Evolutionary conservation across 192 early-diverging fungal genomes (phyloP), one percentile per base, ranked within the genome.

Genomic region (Coemansia reversa): DNA sequence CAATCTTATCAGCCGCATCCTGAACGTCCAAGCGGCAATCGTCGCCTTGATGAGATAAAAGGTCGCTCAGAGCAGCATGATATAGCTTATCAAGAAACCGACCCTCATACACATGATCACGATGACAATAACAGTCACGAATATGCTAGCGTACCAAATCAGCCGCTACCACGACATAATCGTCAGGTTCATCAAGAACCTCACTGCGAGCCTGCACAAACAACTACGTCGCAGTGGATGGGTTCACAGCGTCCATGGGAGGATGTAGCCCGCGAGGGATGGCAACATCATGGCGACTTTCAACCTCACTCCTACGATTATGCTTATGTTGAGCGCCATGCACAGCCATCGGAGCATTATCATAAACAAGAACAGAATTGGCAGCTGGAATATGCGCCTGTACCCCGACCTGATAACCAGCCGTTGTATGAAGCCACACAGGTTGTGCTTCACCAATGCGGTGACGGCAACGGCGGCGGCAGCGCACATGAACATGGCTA

Each of bases 181-280:
- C 32, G 47, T 7, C 11, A 28, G 4, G 18, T 14, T 8, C 62
- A 51, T 24, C 42, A 63, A 4, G 58, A 61, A 35, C 45, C 52
- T 7, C 16, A 18, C n/a, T 24, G 49, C n/a, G 23, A 23, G 33
- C 49, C 50, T 23, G 22, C 25, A 18, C 63, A 57, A 14, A 47
- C 54, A 12, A 66, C 72, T 14, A 51, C 51, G 7, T 68, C 74
- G 48, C 60, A 51, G 23, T 81, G 79, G 79, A 81, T 81, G 70
- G 61, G 69, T n/a, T 81, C 79, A 24, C 73, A 75, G 63, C 69
- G 85, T 25, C 81, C 83, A 23, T 86, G 83, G 83, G 85, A 86
- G 57, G 79, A 76, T 53, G 67, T 86, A 14, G 85, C 83, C 19
- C 65, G 83, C 53, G 83, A 86, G 45, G 78, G 83, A 0, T 81